Base-by-base conservation (phyloP, 2,329 filamentous ascomycete species). In the Pseudopyrenochaeta lycopersici region DNA sequence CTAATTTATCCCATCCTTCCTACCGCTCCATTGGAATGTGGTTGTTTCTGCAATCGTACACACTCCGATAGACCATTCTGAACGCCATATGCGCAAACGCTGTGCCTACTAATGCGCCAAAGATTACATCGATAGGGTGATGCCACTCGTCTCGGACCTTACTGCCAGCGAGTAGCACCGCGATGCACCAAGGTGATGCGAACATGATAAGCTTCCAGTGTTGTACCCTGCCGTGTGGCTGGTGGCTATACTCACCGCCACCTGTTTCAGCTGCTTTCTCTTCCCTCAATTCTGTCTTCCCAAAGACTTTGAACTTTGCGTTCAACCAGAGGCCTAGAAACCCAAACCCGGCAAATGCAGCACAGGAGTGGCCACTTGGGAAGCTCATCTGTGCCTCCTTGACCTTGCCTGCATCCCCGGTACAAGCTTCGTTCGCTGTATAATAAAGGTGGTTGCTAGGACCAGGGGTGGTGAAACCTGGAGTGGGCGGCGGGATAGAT, bases 141-240 rank as follows among this genome's bases (percentile, higher is more conserved):
- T 92, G 89, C 72, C 64, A 73, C n/a, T 88, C 84, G 60, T 91
- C 76, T 47, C 90, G 87, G 0, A 88, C 87, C 30, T 91, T 78
- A 0, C 86, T 84, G 3, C 85, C 86, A 0, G 84, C 87, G 20
- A 91, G 88, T 1, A 91, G 76, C 0, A 79, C 77, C 0, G 88
- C 88, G 1, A 85, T 83, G 0, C 90, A 80, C 23, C 90, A 75
- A 0, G 89, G 89, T 0, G 82, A 77, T 53, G 85, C 86, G 21
- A 85, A 80, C 7, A 81, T 78, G 10, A 88, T 75, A 9, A 90
- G 70, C 74, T 90, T 90, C 88, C 88, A 91, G 80, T 90, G 85
- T 4, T 83, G 77, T 0, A 88, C 82, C 63, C 90, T 10, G 21
- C 31, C 30, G 18, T 30, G 18, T 11, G 14, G 14, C 9, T 36